A percentile compares a stretch with the other conserved stretches of the same genome.
Conservation (phyloP, 2,329 filamentous ascomycete species). For the Penicillium occitanis region DNA sequence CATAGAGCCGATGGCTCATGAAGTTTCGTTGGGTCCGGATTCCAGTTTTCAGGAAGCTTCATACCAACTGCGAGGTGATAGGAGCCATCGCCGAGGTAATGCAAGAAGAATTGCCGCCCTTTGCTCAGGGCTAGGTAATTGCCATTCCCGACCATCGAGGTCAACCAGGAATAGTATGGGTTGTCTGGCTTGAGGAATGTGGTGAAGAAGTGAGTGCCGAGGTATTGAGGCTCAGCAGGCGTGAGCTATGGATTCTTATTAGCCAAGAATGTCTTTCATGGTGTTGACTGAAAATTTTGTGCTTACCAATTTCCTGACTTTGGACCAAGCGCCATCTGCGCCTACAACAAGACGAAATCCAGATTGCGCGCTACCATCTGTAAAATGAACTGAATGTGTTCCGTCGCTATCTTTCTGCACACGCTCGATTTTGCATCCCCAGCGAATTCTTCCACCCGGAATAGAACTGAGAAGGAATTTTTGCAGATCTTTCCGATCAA, state of each 20-base stretch:
- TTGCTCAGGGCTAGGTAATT: constrained; percentile 23
- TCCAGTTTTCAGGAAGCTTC: constrained; percentile 16
- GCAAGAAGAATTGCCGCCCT: constrained; percentile 25
- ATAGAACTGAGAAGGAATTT: constrained; percentile 39
- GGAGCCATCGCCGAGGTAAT: constrained; percentile 26
- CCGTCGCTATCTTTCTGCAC: constrained; percentile 21
- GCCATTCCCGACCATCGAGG: constrained; percentile 26
- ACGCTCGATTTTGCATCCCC: constrained; percentile 30
- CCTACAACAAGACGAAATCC: constrained; percentile 51
- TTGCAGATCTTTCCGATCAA: constrained; percentile 41
- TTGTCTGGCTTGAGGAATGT: constrained; percentile 23
- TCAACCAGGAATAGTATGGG: constrained; percentile 29
- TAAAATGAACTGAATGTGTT: constrained; percentile 27
- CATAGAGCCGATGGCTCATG: neutral
- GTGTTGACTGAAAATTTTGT: constrained; percentile 10
- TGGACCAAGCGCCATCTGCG: constrained; percentile 52
- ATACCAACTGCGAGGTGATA: constrained; percentile 21
- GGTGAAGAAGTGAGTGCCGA: constrained; percentile 34
- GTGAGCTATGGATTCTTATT: constrained; percentile 28
- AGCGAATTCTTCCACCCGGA: constrained; percentile 34
- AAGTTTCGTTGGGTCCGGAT: constrained; percentile 20
- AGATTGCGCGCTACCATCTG: constrained; percentile 31
- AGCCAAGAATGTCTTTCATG: too few relatives aligned
- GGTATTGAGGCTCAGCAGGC: constrained; percentile 34
- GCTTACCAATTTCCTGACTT: constrained; percentile 32